Evolutionary conservation across 257 asterid species (phyloP), one percentile per base, ranked within the genome.

Genomic region (Salvia splendens): DNA sequence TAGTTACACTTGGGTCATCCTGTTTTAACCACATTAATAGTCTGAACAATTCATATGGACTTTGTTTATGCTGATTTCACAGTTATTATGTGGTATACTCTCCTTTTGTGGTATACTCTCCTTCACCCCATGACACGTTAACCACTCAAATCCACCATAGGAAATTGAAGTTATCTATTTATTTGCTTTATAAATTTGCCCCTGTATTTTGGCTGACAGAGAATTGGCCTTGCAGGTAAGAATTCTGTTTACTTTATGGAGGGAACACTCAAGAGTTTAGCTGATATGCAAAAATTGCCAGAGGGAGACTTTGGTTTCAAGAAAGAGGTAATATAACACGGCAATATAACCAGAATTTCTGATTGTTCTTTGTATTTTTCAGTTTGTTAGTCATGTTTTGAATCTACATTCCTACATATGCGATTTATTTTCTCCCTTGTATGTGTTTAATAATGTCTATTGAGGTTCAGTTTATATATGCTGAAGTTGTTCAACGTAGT

Each of bases 291-390:
- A 73, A 82, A 84, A 76, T 69, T 84, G 82, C 95, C 91, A 48
- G 97, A 91, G 57, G 91, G 74, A 77, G 96, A 88, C 79, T 86
- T 91, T 53, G 78, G 87, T 55, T 84, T 75, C 72, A 85, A 86
- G 79, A 87, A 87, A 72, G 88, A 91, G 97, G 99, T 90, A 79
- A 76, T 59, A 51, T 59, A 5, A 59, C 30, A 5, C 5, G 7
- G 43, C 24, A 58, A 47, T 38, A 16, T 28, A 60, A 64, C 63
- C 35, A 61, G 48, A 60, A n/a, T 47, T 7, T 40, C 45, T 40
- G 45, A 40, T 7, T 40, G 45, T 8, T 40, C 45, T 10, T 40
- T 40, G 8, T 40, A 0, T 40, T 40, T 9, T 40, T 40, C 45
- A 8, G 45, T 40, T 8, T 40, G 45, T 40, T 40, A 8, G 45